These are phyloP conservation scores for Neurospora sp. DNA, from an alignment of 495 filamentous ascomycete genomes.

Conservation along the genomic window DNA sequence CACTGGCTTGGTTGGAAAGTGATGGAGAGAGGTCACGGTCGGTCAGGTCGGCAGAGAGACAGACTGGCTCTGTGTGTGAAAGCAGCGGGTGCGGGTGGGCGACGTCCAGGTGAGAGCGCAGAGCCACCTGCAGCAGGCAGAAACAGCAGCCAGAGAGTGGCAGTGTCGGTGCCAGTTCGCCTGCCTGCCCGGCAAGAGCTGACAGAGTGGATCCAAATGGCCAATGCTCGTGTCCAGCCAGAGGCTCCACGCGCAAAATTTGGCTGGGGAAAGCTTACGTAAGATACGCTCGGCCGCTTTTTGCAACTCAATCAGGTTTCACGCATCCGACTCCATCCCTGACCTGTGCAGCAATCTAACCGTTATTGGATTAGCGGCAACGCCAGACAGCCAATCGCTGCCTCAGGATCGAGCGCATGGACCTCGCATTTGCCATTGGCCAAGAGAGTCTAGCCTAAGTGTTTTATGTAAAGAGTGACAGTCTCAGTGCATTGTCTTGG, in stretches of 20 bases:
- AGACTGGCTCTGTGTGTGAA: background rate
- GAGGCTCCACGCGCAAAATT: background rate
- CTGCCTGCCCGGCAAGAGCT: background rate
- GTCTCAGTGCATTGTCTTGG: too few relatives aligned
- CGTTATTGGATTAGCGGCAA: background rate
- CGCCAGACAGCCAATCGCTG: background rate
- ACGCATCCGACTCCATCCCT: background rate
- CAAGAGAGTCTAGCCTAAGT: background rate
- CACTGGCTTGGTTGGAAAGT: constrained; percentile 15
- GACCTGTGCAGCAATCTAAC: background rate
- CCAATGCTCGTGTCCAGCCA: background rate
- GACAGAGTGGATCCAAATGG: background rate
- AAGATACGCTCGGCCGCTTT: background rate
- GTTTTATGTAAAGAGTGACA: background rate
- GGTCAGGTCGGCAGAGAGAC: background rate
- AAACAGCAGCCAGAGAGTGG: background rate
- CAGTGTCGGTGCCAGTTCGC: background rate
- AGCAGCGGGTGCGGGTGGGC: background rate
- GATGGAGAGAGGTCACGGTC: constrained; percentile 44
- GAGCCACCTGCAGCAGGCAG: background rate
- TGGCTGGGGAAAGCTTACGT: background rate
- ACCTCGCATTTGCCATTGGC: background rate
- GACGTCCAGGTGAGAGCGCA: background rate
- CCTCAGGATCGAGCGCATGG: background rate
- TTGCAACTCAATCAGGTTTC: background rate